Base-by-base conservation (phyloP, 352 stramenopile genomes). In the Globisporangium nunn region DNA sequence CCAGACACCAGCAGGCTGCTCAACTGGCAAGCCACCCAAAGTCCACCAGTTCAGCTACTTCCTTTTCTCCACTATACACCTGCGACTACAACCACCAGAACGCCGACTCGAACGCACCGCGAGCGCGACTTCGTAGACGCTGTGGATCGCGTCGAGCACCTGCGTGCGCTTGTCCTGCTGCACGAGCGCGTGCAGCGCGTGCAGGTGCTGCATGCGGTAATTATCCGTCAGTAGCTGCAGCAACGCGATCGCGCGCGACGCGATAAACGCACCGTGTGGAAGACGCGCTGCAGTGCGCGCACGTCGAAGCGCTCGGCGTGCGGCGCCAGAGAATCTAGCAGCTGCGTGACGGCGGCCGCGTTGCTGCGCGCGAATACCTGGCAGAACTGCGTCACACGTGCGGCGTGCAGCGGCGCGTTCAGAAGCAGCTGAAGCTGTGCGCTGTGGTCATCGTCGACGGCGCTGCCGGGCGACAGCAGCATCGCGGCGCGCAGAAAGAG, bases 301-400 rank as follows among this genome's bases (percentile, higher is more conserved):
- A 77, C 23, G 7, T 52, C 50, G 54, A 80, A 80, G 8, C 48
- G 30, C 6, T 56, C 35, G 0, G 59, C 48, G 31, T 66, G 53
- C 6, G 68, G 28, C 2, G 62, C 59, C 45, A 75, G 52, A 1
- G 46, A 53, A 47, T 64, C 45, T n/a, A 82, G 52, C 33, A 85
- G 50, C 14, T 60, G 55, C 17, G 48, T 48, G 39, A 82, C 68
- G 0, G 45, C 56, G 1, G 57, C 51, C 0, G 44, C 55, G 40
- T 80, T 85, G 48, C 65, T 74, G 28, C 61, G 64, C 17, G 67
- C 64, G 51, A 70, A 82, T 6, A 91, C 45, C 54, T 87, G 74
- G 58, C 81, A 88, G 56, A 88, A 87, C 7, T 78, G 74, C 2
- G 61, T 63, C 18, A 91, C n/a, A 17, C 77, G 59, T 50, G 78